Percentiles rank a stretch among this genome's conserved stretches.
phyloP scores from a whole-genome alignment of 140 eudicot species.

The Cichorium intybus region DNA sequence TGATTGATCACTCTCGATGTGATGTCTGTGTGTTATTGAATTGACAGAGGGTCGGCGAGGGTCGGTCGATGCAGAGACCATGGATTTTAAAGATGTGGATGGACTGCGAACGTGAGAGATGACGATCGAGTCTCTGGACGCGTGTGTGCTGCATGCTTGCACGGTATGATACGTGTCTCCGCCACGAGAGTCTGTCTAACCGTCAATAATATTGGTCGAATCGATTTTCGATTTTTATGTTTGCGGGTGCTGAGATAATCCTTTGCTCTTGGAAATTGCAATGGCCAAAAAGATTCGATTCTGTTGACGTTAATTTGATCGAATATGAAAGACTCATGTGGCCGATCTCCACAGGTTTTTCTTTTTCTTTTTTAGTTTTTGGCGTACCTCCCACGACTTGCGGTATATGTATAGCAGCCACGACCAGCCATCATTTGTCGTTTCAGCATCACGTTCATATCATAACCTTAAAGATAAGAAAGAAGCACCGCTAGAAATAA shows the following conservation, averaged over 20 bases:
- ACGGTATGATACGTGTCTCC: constrained; percentile 16
- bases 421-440: no score
- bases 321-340: neutral
- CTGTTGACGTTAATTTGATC: neutral
- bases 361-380: no score
- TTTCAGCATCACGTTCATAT: no score
- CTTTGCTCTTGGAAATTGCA: neutral
- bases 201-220: constrained; percentile 5
- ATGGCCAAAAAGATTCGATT: neutral
- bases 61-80: constrained; percentile 1
- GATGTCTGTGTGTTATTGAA: neutral
- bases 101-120: neutral
- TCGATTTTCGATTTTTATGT: neutral
- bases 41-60: neutral
- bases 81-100: neutral
- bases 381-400: no score
- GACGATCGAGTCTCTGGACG: constrained; percentile 3
- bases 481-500: no score
- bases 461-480: no score
- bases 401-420: no score
- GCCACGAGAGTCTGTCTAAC: neutral
- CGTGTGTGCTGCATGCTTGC: constrained; percentile 26
- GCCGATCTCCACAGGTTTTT: neutral
- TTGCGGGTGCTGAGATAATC: neutral
- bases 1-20: neutral